A percentile compares a stretch with the other conserved stretches of the same genome.
Conservation (phyloP, 495 filamentous ascomycete species). For the Penicillium bovifimosum region DNA sequence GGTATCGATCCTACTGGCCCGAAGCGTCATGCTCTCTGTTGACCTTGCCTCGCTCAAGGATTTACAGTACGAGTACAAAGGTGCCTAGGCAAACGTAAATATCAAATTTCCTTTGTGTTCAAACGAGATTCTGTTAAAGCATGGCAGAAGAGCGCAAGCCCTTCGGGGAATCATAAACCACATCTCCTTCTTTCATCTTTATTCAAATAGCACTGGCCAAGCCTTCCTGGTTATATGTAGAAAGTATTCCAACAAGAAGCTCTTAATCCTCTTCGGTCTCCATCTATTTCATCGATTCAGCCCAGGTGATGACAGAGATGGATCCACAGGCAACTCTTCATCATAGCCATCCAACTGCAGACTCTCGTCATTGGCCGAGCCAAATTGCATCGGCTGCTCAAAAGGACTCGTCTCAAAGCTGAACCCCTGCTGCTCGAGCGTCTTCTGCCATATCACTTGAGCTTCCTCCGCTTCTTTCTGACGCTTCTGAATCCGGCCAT, state of each 20-base stretch:
- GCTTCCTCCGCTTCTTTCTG: constrained; percentile 47
- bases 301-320: constrained; percentile 23
- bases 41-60: constrained; percentile 42
- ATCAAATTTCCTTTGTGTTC: constrained; percentile 1
- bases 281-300: not conserved
- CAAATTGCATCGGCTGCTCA: not conserved
- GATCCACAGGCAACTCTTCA: constrained; percentile 47
- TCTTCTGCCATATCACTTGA: not conserved
- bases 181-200: not conserved
- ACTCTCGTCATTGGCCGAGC: not conserved
- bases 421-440: not conserved
- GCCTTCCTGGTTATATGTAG: not conserved
- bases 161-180: constrained; percentile 6
- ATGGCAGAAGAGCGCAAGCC: not conserved
- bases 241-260: not conserved
- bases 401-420: constrained; percentile 1
- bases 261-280: not conserved
- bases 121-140: constrained; percentile 4
- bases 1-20: constrained; percentile 30
- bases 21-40: constrained; percentile 39
- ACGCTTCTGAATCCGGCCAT: constrained; percentile 40
- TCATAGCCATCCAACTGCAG: not conserved
- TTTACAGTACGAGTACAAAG: constrained; percentile 49
- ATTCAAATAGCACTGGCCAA: not conserved
- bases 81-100: constrained; percentile 28